These are phyloP conservation scores for Erysimum cheiri DNA, from an alignment of 441 rosid species.

Conservation along the genomic window DNA sequence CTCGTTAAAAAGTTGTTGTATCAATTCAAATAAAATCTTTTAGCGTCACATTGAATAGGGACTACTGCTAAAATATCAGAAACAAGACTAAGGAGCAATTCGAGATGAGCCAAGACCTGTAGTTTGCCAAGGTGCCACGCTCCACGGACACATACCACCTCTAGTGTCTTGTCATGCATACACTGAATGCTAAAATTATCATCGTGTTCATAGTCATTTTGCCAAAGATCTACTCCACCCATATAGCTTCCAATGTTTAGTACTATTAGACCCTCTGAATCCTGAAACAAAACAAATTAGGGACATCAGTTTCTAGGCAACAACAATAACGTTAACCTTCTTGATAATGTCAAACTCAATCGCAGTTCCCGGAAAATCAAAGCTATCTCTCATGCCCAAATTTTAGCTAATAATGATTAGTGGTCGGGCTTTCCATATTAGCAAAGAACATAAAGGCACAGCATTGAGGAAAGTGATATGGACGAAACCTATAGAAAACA, in stretches of 20 bases:
- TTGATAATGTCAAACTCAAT: slow-evolving; percentile 6
- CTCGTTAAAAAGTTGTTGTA: not conserved
- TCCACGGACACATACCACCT: slow-evolving; percentile 71
- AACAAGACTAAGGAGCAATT: not conserved
- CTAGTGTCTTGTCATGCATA: slow-evolving; percentile 70
- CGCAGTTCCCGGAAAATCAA: not conserved
- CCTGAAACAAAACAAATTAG: slow-evolving; percentile 47
- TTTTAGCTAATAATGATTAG: not conserved
- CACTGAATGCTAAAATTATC: slow-evolving; percentile 62
- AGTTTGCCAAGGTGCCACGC: slow-evolving; percentile 86
- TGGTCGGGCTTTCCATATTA: not conserved
- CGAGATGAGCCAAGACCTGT: slow-evolving; percentile 52
- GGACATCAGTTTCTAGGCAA: slow-evolving; percentile 16
- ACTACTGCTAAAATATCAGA: not conserved
- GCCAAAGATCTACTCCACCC: slow-evolving; percentile 88
- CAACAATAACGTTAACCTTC: slow-evolving; percentile 7
- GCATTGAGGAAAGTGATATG: slow-evolving; percentile 5
- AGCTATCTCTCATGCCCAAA: slow-evolving; percentile 6
- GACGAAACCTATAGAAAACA: slow-evolving; percentile 15
- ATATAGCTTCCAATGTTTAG: slow-evolving; percentile 79
- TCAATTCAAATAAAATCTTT: not conserved
- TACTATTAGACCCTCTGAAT: slow-evolving; percentile 70
- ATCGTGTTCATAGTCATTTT: slow-evolving; percentile 69
- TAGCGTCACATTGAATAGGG: not conserved
- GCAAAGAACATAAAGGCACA: slow-evolving; percentile 28